Conservation (phyloP, 2,329 filamentous ascomycete genomes). For the Ceratocystis harringtonii region DNA sequence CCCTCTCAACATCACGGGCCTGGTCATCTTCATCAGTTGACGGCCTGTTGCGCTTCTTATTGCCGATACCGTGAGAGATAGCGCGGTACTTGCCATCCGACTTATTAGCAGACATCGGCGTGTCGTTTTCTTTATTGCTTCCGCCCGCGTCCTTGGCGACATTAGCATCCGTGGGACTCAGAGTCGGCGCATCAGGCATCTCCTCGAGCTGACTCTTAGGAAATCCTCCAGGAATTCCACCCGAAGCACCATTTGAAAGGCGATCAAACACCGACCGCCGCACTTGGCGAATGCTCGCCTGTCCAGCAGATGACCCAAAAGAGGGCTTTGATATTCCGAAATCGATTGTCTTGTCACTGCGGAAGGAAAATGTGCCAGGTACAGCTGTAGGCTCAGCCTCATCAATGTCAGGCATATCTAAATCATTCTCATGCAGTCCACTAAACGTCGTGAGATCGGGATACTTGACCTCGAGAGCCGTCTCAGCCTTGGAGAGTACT, state of each 20-base stretch:
- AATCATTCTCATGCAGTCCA: constrained; percentile 20
- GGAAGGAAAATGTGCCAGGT: constrained; percentile 49
- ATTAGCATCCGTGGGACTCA: constrained; percentile 18
- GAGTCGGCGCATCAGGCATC: constrained; percentile 19
- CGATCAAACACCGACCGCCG: constrained; percentile 33
- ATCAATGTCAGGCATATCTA: constrained; percentile 18
- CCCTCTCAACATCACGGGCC: constrained; percentile 34
- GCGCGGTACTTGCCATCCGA: constrained; percentile 27
- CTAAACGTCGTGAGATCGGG: constrained; percentile 36
- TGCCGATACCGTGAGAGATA: constrained; percentile 46
- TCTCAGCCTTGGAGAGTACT: constrained; percentile 19
- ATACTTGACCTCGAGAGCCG: constrained; percentile 30
- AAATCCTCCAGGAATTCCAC: constrained; percentile 40
- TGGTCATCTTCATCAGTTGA: constrained; percentile 42
- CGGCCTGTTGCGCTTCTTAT: constrained; percentile 50
- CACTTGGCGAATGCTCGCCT: constrained; percentile 46
- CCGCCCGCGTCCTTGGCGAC: constrained; percentile 26
- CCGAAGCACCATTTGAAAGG: background rate
- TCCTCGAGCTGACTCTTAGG: constrained; percentile 24
- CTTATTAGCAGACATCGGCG: constrained; percentile 23
- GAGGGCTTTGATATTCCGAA: constrained; percentile 36
- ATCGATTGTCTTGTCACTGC: constrained; percentile 48
- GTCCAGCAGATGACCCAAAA: constrained; percentile 44
- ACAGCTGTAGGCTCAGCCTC: constrained; percentile 27
- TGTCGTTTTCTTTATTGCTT: constrained; percentile 37